phyloP scores from a whole-genome alignment of 2,329 filamentous ascomycete species.

The Claviceps humidiphila region DNA sequence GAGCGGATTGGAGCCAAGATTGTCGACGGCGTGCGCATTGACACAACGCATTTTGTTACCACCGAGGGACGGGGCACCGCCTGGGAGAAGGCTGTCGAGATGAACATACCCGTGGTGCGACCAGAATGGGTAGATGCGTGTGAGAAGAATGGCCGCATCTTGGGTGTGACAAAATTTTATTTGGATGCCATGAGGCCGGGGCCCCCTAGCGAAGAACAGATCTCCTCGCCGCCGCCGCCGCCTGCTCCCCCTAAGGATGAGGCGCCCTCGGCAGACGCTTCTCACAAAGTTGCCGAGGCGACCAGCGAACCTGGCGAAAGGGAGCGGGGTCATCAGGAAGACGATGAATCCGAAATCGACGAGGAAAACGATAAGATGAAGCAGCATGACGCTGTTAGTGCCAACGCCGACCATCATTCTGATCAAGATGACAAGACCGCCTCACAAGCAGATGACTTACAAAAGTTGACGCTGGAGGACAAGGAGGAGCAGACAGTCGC shows the following conservation, averaged over 20 bases:
- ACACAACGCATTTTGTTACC: constrained; percentile 97
- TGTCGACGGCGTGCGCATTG: constrained; percentile 80
- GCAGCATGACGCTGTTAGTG: constrained; percentile 13
- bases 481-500: constrained; percentile 41
- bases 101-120: constrained; percentile 93
- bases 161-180: constrained; percentile 92
- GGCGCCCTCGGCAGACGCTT: constrained; percentile 15
- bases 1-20: constrained; percentile 87
- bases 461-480: constrained; percentile 43
- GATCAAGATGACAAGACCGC: constrained; percentile 24
- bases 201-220: constrained; percentile 22
- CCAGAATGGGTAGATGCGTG: constrained; percentile 98
- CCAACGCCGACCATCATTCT: constrained; percentile 7
- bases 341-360: not conserved
- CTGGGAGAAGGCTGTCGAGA: constrained; percentile 95
- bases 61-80: constrained; percentile 78
- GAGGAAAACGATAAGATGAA: constrained; percentile 12
- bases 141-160: constrained; percentile 79
- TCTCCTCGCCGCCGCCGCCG: constrained; percentile 13
- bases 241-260: constrained; percentile 16
- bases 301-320: constrained; percentile 13
- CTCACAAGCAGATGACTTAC: constrained; percentile 28
- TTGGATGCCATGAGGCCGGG: constrained; percentile 58
- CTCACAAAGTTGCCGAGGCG: constrained; percentile 8
- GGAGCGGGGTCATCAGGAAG: constrained; percentile 8